phyloP scores from a whole-genome alignment of 371 early-diverging fungal genomes.

The Rhizopus microsporus region DNA sequence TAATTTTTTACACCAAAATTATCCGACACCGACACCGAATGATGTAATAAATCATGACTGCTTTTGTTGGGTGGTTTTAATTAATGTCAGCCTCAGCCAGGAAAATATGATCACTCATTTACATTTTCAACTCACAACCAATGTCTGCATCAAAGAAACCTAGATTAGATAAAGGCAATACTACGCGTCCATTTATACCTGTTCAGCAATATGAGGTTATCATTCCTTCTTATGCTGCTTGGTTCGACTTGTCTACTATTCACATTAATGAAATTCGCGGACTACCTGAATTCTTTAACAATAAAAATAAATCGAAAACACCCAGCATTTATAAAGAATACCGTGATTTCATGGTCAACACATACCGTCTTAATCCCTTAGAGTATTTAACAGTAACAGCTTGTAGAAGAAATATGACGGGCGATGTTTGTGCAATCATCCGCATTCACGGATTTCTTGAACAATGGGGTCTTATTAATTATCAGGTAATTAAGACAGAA shows the following conservation, averaged over 20 bases:
- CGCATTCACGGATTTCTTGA: slow-evolving; percentile 97
- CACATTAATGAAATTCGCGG: slow-evolving; percentile 87
- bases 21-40: too few relatives aligned
- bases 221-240: slow-evolving; percentile 91
- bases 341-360: slow-evolving; percentile 96
- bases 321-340: slow-evolving; percentile 93
- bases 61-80: slow-evolving; percentile 1
- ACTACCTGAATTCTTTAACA: slow-evolving; percentile 97
- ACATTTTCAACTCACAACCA: neutral
- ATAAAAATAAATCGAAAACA: slow-evolving; percentile 87
- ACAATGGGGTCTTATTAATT: slow-evolving; percentile 99
- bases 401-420: slow-evolving; percentile 91
- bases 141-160: slow-evolving; percentile 32
- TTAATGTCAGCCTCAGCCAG: neutral
- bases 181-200: slow-evolving; percentile 66
- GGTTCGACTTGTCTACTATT: slow-evolving; percentile 85
- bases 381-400: slow-evolving; percentile 97
- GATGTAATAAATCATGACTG: neutral
- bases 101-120: neutral
- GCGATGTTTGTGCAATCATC: slow-evolving; percentile 97
- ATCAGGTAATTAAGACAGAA: slow-evolving; percentile 72
- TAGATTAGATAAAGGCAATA: slow-evolving; percentile 58
- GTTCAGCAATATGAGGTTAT: slow-evolving; percentile 81
- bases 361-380: slow-evolving; percentile 89
- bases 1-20: too few relatives aligned